phyloP scores from a whole-genome alignment of 495 filamentous ascomycete species.

The Hypoxylon cercidicola region DNA sequence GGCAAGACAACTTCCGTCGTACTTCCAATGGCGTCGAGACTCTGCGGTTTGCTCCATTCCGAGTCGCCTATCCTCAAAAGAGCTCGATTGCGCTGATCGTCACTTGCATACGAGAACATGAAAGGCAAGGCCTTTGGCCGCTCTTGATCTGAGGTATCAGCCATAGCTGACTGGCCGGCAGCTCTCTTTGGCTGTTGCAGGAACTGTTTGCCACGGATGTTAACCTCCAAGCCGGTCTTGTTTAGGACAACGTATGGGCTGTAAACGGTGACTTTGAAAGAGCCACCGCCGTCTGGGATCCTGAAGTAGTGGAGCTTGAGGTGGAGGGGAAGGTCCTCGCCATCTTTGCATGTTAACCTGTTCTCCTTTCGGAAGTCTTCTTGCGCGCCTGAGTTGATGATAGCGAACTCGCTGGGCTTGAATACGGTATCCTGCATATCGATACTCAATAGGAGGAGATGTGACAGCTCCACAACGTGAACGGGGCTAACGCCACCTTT shows the following conservation, averaged over 20 bases:
- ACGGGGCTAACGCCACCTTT: conserved; percentile 97
- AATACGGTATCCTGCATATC: conserved; percentile 97
- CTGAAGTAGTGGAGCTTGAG: conserved; percentile 93
- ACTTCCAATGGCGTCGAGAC: conserved; percentile 98
- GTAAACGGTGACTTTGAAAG: conserved; percentile 94
- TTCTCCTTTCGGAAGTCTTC: conserved; percentile 90
- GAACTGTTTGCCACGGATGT: conserved; percentile 88
- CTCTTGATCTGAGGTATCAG: conserved; percentile 49
- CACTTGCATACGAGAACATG: conserved; percentile 92
- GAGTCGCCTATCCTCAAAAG: conserved; percentile 88
- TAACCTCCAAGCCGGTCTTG: conserved; percentile 89
- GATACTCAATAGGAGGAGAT: conserved; percentile 89
- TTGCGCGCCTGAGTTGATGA: conserved; percentile 90
- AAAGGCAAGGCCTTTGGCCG: conserved; percentile 81
- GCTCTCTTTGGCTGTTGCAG: conserved; percentile 82
- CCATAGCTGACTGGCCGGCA: conserved; percentile 73
- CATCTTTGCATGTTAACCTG: conserved; percentile 82
- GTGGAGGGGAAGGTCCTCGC: conserved; percentile 77
- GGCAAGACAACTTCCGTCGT: conserved; percentile 85
- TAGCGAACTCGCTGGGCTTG: conserved; percentile 93
- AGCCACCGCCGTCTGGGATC: conserved; percentile 90
- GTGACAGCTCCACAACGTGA: conserved; percentile 94
- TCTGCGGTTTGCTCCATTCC: conserved; percentile 95
- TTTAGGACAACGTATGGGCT: conserved; percentile 95
- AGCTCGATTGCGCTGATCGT: conserved; percentile 90